phyloP scores from a whole-genome alignment of 1,284 basidiomycete species.

The Blastosporella zonata region DNA sequence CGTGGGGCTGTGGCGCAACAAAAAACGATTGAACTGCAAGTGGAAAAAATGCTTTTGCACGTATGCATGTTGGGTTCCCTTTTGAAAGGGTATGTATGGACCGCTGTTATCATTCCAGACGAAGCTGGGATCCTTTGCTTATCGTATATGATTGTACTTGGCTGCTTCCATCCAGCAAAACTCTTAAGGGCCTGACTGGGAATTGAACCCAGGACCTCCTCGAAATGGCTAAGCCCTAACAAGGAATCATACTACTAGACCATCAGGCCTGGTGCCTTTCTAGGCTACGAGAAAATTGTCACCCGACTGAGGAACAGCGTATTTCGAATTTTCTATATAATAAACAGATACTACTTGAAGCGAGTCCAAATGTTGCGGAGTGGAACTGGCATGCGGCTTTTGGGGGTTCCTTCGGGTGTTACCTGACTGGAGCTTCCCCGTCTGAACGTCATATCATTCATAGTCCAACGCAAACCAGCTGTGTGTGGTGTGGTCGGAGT shows the following conservation, averaged over 20 bases:
- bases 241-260: constrained; percentile 54
- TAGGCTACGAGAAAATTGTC: too few species aligned
- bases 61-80: too few species aligned
- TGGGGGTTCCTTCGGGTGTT: constrained; percentile 25
- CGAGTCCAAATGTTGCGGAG: constrained; percentile 45
- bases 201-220: constrained; percentile 4
- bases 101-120: too few species aligned
- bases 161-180: not conserved
- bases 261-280: constrained; percentile 11
- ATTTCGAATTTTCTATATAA: too few species aligned
- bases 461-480: constrained; percentile 23
- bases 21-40: too few species aligned
- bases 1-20: too few species aligned
- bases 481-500: constrained; percentile 11
- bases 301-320: too few species aligned
- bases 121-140: too few species aligned
- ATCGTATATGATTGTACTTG: too few species aligned
- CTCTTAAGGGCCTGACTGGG: not conserved
- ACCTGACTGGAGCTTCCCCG: constrained; percentile 21
- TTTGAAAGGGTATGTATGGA: too few species aligned
- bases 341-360: constrained; percentile 44
- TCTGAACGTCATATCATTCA: constrained; percentile 30
- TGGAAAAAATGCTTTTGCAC: too few species aligned
- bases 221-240: constrained; percentile 34
- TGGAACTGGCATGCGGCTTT: constrained; percentile 43